These are phyloP conservation scores for Phytophthora tubulina DNA, from an alignment of 352 stramenopile species.

Conservation along the genomic window DNA sequence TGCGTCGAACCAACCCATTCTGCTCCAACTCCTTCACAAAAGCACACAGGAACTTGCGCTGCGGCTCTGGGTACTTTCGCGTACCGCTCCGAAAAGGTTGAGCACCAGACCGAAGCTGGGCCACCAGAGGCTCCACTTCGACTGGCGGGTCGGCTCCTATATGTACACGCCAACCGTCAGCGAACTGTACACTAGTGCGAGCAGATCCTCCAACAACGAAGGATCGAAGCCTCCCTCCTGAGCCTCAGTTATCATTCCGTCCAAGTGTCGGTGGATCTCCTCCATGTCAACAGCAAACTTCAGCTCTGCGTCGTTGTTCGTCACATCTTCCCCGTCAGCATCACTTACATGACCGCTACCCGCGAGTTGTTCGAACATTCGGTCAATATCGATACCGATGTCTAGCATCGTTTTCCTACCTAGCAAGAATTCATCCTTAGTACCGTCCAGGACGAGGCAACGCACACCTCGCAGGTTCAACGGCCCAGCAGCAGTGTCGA, in stretches of 20 bases:
- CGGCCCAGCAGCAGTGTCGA: background rate
- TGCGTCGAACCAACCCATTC: background rate
- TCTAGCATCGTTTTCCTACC: conserved; percentile 19
- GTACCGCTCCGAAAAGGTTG: background rate
- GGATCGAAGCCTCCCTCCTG: background rate
- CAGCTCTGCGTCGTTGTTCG: background rate
- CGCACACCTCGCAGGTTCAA: background rate
- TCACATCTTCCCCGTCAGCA: background rate
- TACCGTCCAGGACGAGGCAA: background rate
- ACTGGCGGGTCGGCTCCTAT: background rate
- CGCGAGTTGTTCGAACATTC: conserved; percentile 7
- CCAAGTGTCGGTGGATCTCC: background rate
- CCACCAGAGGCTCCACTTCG: background rate
- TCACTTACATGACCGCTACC: background rate
- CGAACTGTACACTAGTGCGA: background rate
- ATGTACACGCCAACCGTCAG: background rate
- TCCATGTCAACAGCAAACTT: background rate
- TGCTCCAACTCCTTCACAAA: background rate
- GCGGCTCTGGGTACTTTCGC: background rate
- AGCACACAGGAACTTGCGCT: background rate
- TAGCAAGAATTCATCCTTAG: conserved; percentile 4
- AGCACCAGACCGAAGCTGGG: background rate
- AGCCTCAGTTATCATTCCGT: background rate
- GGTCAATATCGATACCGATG: conserved; percentile 17
- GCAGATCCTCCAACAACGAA: background rate